phyloP scores from a whole-genome alignment of 2,329 filamentous ascomycete genomes.

The Colletotrichum sp. region DNA sequence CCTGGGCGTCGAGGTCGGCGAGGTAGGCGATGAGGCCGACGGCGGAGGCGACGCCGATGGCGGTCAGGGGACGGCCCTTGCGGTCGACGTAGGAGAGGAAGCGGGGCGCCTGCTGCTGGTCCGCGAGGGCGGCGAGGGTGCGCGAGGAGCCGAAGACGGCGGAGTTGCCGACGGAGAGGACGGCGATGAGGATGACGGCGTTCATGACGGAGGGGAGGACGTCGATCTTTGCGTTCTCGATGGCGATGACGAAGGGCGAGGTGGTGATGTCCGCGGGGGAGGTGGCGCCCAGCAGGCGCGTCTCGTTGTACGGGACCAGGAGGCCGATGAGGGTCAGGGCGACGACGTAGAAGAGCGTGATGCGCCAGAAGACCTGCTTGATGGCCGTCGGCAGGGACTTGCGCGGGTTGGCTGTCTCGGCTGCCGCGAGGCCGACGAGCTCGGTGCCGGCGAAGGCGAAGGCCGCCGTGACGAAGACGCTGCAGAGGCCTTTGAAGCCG shows the following conservation, averaged over 20 bases:
- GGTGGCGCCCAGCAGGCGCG: constrained; percentile 61
- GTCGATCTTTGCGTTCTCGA: constrained; percentile 80
- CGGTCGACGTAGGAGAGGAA: constrained; percentile 83
- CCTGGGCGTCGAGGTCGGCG: constrained; percentile 64
- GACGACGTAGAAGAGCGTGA: constrained; percentile 87
- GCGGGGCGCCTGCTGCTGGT: constrained; percentile 82
- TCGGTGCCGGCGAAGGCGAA: constrained; percentile 81
- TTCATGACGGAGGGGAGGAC: constrained; percentile 91
- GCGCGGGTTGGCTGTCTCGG: constrained; percentile 79
- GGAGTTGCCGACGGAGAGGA: constrained; percentile 90
- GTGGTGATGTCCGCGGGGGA: constrained; percentile 65
- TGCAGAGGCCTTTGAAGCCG: constrained; percentile 83
- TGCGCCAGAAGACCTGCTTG: constrained; percentile 96
- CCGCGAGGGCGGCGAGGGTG: constrained; percentile 87
- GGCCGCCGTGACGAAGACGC: constrained; percentile 77
- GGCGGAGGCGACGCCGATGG: constrained; percentile 70
- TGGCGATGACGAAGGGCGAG: constrained; percentile 93
- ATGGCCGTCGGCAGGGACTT: constrained; percentile 86
- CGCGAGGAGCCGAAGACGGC: constrained; percentile 90
- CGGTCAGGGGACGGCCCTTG: constrained; percentile 77
- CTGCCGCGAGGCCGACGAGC: constrained; percentile 77
- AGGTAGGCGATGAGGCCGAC: constrained; percentile 82
- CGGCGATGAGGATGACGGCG: constrained; percentile 89
- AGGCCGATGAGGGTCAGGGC: constrained; percentile 82
- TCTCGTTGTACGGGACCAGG: constrained; percentile 76